These are phyloP conservation scores for Lyophyllum shimeji DNA, from an alignment of 768 basidiomycete genomes.

Conservation along the genomic window DNA sequence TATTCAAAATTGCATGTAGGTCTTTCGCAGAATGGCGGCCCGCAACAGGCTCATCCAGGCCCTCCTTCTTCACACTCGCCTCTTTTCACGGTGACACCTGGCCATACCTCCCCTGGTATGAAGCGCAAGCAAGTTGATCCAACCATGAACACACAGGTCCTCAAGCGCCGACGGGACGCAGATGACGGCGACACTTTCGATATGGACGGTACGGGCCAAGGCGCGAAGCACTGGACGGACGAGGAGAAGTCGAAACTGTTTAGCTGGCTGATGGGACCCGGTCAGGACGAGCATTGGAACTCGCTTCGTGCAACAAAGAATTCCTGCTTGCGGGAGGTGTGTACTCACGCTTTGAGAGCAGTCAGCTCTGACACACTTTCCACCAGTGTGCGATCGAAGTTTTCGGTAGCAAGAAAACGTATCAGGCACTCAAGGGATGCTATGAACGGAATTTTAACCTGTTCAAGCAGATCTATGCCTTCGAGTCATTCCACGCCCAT, in stretches of 20 bases:
- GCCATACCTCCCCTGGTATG: slow-evolving; percentile 35
- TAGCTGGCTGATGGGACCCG: slow-evolving; percentile 72
- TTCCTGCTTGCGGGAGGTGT: slow-evolving; percentile 76
- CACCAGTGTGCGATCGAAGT: slow-evolving; percentile 67
- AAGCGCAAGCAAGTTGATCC: slow-evolving; percentile 55
- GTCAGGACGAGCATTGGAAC: slow-evolving; percentile 78
- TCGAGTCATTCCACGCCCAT: slow-evolving; percentile 54
- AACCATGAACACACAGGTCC: slow-evolving; percentile 30
- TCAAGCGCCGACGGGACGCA: slow-evolving; percentile 48
- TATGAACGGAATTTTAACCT: slow-evolving; percentile 84
- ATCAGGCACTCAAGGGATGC: slow-evolving; percentile 82
- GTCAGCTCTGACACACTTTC: slow-evolving; percentile 4
- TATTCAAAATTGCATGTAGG: slow-evolving; percentile 39
- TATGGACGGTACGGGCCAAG: slow-evolving; percentile 49
- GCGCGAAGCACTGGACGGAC: slow-evolving; percentile 85
- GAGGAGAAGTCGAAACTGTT: slow-evolving; percentile 80
- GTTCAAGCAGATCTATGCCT: slow-evolving; percentile 80
- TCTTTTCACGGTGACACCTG: slow-evolving; percentile 35
- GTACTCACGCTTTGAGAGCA: neutral
- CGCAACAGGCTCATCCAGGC: slow-evolving; percentile 30
- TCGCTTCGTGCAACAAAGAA: slow-evolving; percentile 78
- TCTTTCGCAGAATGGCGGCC: slow-evolving; percentile 32
- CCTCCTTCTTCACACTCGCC: slow-evolving; percentile 35
- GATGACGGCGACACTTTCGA: slow-evolving; percentile 43
- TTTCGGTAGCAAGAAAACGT: slow-evolving; percentile 76